Base-by-base conservation (phyloP, 371 early-diverging fungal genomes). In the Syncephalastrum monosporum region DNA sequence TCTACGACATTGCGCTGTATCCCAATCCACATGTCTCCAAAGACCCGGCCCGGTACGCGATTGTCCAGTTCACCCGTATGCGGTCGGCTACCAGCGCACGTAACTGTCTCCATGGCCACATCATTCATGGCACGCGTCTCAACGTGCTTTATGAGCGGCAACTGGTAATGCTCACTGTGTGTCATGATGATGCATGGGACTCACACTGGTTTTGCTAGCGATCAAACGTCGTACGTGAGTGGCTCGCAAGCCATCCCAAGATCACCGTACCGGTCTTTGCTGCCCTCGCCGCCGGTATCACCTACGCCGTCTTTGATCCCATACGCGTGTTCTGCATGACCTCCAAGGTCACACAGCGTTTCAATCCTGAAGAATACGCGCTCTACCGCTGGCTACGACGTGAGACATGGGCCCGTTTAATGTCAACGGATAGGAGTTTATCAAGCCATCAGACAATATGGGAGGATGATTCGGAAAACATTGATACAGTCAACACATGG, bases 271-370 rank as follows among this genome's bases (percentile, higher is more conserved):
- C 90, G 12, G 51, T 93, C 19, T 66, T 89, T 3, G 87, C 93
- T n/a, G 93, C 84, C 4, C 57, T 88, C 3, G 65, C 90, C 44
- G 92, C 94, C 3, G 90, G 86, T 25, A 55, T 89, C 1, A 85
- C 94, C 1, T 93, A 91, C 68, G 79, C 88, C 15, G 72, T 96
- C 23, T 95, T 97, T 69, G 97, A 96, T 55, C 97, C 97, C 1
- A 78, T 95, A 50, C 89, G 97, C 23, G 81, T 87, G 43, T 95
- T 91, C 68, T 91, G 87, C 61, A 86, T 95, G 65, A 83, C 82
- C 13, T 91, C 92, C 68, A 89, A 90, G 63, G 72, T 91, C 52
- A 91, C 90, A 0, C 84, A 87, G 33, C 75, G 93, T 25, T 95
- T 90, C 67, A 87, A 85, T 47, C 68, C 82, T 16, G 69, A 84